These are phyloP conservation scores for Gossypium schwendimanii DNA, from an alignment of 441 rosid genomes.

Conservation along the genomic window DNA sequence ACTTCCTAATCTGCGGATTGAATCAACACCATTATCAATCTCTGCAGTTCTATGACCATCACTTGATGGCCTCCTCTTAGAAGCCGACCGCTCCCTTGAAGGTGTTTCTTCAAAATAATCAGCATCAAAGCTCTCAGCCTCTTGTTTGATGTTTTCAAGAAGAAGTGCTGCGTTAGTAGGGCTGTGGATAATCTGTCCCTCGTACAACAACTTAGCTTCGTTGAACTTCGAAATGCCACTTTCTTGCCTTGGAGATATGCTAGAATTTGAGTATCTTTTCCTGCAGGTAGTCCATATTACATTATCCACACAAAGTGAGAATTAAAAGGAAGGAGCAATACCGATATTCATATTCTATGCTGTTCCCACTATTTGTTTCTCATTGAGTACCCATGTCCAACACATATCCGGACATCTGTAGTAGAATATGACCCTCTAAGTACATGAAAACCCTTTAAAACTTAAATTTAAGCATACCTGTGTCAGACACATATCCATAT, in stretches of 20 bases:
- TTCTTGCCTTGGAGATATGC: constrained; percentile 45
- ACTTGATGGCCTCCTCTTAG: constrained; percentile 39
- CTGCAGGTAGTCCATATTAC: constrained; percentile 30
- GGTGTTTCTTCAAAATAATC: constrained; percentile 45
- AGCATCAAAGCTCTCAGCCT: constrained; percentile 53
- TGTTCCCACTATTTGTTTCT: neutral
- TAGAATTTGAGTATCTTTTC: constrained; percentile 63
- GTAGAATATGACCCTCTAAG: neutral
- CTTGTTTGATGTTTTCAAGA: constrained; percentile 90
- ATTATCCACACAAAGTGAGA: neutral
- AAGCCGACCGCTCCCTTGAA: constrained; percentile 34
- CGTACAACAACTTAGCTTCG: constrained; percentile 62
- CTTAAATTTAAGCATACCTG: no score
- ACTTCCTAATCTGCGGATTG: constrained; percentile 45
- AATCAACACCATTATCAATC: constrained; percentile 35
- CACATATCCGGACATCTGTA: neutral
- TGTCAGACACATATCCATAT: neutral
- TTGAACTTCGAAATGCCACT: constrained; percentile 44
- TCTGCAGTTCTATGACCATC: constrained; percentile 38
- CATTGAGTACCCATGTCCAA: neutral
- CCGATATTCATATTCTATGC: neutral
- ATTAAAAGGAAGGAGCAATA: neutral
- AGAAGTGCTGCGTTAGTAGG: constrained; percentile 87
- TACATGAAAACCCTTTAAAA: neutral
- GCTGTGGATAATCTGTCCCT: constrained; percentile 76